A percentile compares a stretch with the other conserved stretches of the same genome.
Conservation (phyloP, 768 basidiomycete species). For the Lactarius sanguifluus region DNA sequence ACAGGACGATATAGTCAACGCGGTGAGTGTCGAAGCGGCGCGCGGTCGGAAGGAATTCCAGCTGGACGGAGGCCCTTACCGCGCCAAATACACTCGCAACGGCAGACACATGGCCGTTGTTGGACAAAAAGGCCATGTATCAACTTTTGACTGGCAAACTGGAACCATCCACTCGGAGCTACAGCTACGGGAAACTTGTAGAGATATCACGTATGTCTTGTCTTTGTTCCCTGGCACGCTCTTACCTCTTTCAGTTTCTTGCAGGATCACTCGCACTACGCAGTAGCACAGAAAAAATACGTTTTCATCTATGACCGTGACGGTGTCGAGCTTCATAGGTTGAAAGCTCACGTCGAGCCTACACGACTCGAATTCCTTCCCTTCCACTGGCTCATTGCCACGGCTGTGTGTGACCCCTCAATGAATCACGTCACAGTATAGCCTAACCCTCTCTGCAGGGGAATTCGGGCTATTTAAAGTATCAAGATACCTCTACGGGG, state of each 20-base stretch:
- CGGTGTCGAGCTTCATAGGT: conserved; percentile 87
- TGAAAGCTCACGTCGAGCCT: conserved; percentile 84
- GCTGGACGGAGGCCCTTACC: conserved; percentile 84
- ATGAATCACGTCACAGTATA: neutral
- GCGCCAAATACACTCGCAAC: conserved; percentile 83
- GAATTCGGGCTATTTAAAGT: conserved; percentile 88
- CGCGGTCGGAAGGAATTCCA: conserved; percentile 74
- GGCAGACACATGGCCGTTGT: conserved; percentile 89
- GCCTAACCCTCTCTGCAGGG: conserved; percentile 47
- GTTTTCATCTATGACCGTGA: conserved; percentile 94
- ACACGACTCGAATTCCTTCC: conserved; percentile 89
- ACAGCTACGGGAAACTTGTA: conserved; percentile 84
- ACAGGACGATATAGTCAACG: conserved; percentile 71
- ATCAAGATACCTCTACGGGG: conserved; percentile 96
- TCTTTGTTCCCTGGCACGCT: neutral
- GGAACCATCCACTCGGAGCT: conserved; percentile 85
- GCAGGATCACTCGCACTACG: conserved; percentile 90
- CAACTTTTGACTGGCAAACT: conserved; percentile 92
- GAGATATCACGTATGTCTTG: conserved; percentile 80
- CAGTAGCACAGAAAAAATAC: conserved; percentile 95
- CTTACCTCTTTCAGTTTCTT: conserved; percentile 57
- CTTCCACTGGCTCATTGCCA: conserved; percentile 92
- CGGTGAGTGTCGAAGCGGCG: conserved; percentile 72
- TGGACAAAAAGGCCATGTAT: conserved; percentile 80
- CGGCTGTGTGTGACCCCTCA: conserved; percentile 54